Conservation (phyloP, 306 rosid species). For the Sindora glabra region DNA sequence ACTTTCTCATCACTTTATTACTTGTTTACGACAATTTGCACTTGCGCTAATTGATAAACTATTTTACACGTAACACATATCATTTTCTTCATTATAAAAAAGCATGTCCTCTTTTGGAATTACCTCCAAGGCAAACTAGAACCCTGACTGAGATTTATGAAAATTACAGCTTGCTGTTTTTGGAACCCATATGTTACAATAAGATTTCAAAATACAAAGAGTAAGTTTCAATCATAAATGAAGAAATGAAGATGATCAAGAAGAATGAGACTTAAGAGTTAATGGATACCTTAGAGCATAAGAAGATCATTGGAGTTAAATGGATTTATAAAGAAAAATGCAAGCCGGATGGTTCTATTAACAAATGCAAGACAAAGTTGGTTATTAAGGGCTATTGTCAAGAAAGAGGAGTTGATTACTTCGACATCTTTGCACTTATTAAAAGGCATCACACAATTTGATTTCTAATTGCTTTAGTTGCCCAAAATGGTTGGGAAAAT, state of each 20-base stretch:
- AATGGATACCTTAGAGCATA: not conserved
- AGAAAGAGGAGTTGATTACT: not conserved
- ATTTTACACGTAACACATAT: too few species aligned
- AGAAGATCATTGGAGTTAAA: not conserved
- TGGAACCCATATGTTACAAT: not conserved
- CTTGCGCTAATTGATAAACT: too few species aligned
- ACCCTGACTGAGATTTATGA: not conserved
- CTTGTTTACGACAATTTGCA: too few species aligned
- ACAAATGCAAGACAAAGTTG: not conserved
- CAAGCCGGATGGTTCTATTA: not conserved
- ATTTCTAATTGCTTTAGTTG: not conserved
- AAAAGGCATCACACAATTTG: not conserved
- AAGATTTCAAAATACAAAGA: not conserved
- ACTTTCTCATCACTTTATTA: too few species aligned
- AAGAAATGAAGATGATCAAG: not conserved
- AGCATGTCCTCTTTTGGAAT: too few species aligned
- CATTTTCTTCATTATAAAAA: not conserved
- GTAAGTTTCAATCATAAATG: not conserved
- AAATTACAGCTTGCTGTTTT: not conserved
- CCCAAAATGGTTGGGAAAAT: not conserved
- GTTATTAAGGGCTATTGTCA: not conserved
- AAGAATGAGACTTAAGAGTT: not conserved
- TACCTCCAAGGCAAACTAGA: not conserved
- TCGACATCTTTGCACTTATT: not conserved
- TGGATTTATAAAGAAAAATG: not conserved